These are phyloP conservation scores for Corchorus olitorius DNA, from an alignment of 345 rosid species.

Conservation along the genomic window DNA sequence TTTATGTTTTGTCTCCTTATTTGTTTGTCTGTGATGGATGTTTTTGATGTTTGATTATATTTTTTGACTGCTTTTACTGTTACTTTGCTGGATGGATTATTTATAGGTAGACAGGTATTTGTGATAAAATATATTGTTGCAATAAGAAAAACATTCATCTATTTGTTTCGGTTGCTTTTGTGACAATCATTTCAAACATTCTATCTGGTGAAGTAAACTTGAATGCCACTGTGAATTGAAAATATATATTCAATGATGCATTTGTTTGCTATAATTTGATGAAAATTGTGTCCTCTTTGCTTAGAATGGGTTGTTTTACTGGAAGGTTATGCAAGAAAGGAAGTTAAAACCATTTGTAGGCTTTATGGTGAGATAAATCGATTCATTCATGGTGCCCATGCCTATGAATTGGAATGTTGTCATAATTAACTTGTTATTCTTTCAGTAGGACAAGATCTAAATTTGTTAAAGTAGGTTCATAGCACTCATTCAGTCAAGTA, in stretches of 20 bases:
- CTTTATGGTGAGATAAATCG: background rate
- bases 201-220: background rate
- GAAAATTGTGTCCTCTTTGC: background rate
- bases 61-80: background rate
- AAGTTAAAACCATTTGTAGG: background rate
- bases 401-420: background rate
- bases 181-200: constrained; percentile 1
- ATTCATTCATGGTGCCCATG: too few species aligned
- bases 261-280: background rate
- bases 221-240: background rate
- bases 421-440: background rate
- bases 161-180: background rate
- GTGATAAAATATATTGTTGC: background rate
- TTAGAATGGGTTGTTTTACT: background rate
- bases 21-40: constrained; percentile 5
- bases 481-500: too few species aligned
- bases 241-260: background rate
- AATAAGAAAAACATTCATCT: background rate
- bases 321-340: constrained; percentile 1
- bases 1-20: background rate
- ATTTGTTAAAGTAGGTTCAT: too few species aligned
- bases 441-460: too few species aligned
- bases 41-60: constrained; percentile 1
- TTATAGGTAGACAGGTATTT: background rate
- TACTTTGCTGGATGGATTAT: background rate